Evolutionary conservation across 2,329 filamentous ascomycete genomes (phyloP), one percentile per base, ranked within the genome.

Genomic region (Colletotrichum nymphaeae): DNA sequence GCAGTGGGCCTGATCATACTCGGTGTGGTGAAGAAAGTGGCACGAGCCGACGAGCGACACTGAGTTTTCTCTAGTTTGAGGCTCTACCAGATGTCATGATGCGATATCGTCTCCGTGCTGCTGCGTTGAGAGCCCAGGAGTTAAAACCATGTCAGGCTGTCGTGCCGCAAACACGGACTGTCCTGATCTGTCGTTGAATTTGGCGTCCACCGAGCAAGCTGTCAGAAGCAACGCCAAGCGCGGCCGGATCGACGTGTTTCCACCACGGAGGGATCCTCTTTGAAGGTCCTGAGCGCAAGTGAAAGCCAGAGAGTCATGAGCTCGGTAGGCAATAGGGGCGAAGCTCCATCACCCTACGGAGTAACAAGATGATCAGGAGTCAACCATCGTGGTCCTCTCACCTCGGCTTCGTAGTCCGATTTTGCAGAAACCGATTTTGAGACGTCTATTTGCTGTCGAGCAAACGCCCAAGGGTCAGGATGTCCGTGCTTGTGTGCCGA

Each of bases 1-100:
- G 37, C 37, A 19, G 42, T 9, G 42, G 42, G 42, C 53, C 67
- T 66, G 28, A 22, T 37, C 28, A 53, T 14, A 30, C 42, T 65
- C 49, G 24, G 66, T 37, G 59, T 59, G 58, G 52, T 64, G 69
- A 72, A 72, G 69, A 72, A 72, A 58, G 26, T 69, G 52, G 58
- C 64, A 63, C 64, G 57, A 68, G 69, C 64, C 49, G 35, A 14
- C 12, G 63, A 57, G 28, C 67, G 57, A 63, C 28, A 57, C 49
- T 32, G 32, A 46, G 35, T 42, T 49, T 26, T 24, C 42, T 49
- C 19, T n/a, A n/a, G 5, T n/a, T n/a, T n/a, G 30, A 42, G 28
- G 35, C 11, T 46, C 49, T 22, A 19, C 19, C 42, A 49, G 42
- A 22, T 8, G 8, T 19, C 37, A 42, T 16, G 16, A 19, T 42